Base-by-base conservation (phyloP, 305 asterid species). In the Fraxinus latifolia region DNA sequence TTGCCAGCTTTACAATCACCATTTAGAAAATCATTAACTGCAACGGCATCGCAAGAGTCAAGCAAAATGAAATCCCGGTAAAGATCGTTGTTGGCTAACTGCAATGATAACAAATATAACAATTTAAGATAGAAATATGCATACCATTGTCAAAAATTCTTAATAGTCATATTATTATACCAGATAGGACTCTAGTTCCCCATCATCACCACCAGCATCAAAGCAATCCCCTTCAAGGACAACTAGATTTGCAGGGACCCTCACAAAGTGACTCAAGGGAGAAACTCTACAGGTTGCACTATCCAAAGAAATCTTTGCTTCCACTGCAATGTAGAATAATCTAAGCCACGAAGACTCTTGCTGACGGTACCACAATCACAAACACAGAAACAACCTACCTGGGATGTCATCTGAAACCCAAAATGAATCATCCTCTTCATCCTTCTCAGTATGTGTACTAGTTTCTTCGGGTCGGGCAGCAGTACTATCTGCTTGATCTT, bases 151-250 rank as follows among this genome's bases (percentile, higher is more conserved):
- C 62, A 44, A 68, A 74, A n/a, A 82, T 39, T 53, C n/a, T 36
- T 21, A 78, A 77, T 78, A 78, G 68, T 76, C 27, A 62, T 76
- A 79, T 19, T 78, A 27, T 77, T 82, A 44, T 93, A 96, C 99
- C 98, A 93, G 93, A 89, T 94, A 96, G 42, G 97, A 91, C 88
- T 96, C 98, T 19, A 96, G 91, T 85, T 96, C 99, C 80, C 98
- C 98, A 53, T 91, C 86, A 81, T 93, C 98, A 42, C 92, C 91
- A 82, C 81, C 85, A 82, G 90, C 86, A 85, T 96, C 98, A 82
- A 96, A 90, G 92, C 98, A 94, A 88, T 96, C 99, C 77, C 98
- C 97, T 91, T 96, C 99, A 77, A 94, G 98, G 79, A 96, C 97
- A 42, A 93, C 98, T 60, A 96, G 88, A 86, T 96, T 94, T 77